These are phyloP conservation scores for Entomortierella beljakovae DNA, from an alignment of 192 early-diverging fungal species.

Conservation along the genomic window DNA sequence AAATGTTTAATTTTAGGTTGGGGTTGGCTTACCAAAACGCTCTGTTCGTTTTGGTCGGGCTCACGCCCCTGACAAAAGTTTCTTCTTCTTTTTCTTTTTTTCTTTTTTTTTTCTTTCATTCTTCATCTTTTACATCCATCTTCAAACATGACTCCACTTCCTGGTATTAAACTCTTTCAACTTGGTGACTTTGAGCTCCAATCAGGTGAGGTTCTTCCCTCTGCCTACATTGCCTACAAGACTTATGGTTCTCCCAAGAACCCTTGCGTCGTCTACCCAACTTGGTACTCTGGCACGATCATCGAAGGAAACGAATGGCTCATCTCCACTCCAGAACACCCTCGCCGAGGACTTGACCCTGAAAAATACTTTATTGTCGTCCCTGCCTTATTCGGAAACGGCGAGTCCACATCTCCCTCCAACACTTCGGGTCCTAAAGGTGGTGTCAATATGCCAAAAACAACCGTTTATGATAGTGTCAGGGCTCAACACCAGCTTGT, in stretches of 20 bases:
- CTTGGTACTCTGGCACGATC: conserved; percentile 35
- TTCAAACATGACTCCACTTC: not conserved
- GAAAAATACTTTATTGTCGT: conserved; percentile 37
- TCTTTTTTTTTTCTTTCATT: not conserved
- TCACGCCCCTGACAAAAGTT: no score
- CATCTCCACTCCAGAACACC: conserved; percentile 27
- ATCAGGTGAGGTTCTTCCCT: conserved; percentile 26
- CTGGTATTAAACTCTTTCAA: conserved; percentile 17
- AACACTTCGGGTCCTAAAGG: conserved; percentile 26
- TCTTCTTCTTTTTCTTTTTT: no score
- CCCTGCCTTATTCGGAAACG: conserved; percentile 32
- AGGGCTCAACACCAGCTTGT: conserved; percentile 23
- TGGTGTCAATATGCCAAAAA: conserved; percentile 37
- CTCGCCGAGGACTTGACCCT: conserved; percentile 23
- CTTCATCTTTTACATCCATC: not conserved
- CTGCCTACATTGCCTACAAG: conserved; percentile 19
- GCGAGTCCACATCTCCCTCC: conserved; percentile 36
- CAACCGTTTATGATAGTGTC: conserved; percentile 30
- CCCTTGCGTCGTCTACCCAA: conserved; percentile 33
- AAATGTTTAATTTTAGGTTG: no score
- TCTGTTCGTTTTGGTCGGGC: no score
- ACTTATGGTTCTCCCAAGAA: conserved; percentile 28
- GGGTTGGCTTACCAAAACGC: no score
- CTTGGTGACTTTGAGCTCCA: conserved; percentile 32
- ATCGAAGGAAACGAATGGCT: conserved; percentile 38